A percentile compares a stretch with the other conserved stretches of the same genome.
Conservation (phyloP, 2,329 filamentous ascomycete genomes). For the Talaromyces pinophilus region DNA sequence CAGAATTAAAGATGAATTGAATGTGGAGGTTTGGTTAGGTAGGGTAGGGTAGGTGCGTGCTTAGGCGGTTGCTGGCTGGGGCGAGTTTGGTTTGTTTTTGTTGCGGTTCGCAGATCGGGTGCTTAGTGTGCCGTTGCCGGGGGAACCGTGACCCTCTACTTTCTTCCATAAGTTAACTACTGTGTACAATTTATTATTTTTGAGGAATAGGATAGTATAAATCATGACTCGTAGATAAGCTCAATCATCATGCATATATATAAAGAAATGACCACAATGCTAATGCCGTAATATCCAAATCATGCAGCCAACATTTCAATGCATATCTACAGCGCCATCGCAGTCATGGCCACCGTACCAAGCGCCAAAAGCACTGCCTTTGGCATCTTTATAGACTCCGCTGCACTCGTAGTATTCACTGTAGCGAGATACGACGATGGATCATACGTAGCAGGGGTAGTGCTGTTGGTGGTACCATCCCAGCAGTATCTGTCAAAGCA, state of each 20-base stretch:
- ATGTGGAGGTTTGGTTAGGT: not conserved
- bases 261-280: not conserved
- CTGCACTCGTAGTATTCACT: not conserved
- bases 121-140: slow-evolving; percentile 9
- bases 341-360: not conserved
- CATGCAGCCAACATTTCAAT: not conserved
- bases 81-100: slow-evolving; percentile 3
- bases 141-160: not conserved
- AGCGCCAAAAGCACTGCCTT: not conserved
- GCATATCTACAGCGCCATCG: not conserved
- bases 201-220: not conserved
- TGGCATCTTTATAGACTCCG: not conserved
- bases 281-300: not conserved
- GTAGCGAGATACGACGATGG: slow-evolving; percentile 34
- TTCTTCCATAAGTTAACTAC: not conserved
- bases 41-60: not conserved
- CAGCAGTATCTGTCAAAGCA: slow-evolving; percentile 91
- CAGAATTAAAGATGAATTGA: not conserved
- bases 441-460: slow-evolving; percentile 43
- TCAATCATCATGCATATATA: not conserved
- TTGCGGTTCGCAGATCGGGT: slow-evolving; percentile 19
- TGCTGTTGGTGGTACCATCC: slow-evolving; percentile 69
- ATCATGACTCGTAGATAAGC: not conserved
- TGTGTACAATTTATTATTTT: not conserved
- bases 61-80: not conserved